These are phyloP conservation scores for Aspergillus biplanus DNA, from an alignment of 495 filamentous ascomycete genomes.

Conservation along the genomic window DNA sequence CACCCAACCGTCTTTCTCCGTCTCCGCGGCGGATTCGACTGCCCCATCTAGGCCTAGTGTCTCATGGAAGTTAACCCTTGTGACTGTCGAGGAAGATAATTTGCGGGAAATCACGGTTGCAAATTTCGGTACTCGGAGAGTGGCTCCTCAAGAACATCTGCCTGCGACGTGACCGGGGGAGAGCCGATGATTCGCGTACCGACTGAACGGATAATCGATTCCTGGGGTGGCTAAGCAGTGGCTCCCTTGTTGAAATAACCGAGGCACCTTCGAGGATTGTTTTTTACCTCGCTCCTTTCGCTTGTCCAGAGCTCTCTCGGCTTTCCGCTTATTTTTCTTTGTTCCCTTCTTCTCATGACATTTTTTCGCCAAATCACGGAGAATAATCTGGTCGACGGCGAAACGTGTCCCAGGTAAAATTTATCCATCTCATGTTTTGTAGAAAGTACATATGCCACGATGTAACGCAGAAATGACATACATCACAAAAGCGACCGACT, in stretches of 20 bases:
- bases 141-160: neutral
- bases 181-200: neutral
- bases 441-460: constrained; percentile 1
- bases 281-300: neutral
- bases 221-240: neutral
- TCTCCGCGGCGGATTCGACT: constrained; percentile 5
- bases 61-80: neutral
- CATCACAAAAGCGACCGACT: neutral
- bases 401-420: neutral
- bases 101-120: constrained; percentile 3
- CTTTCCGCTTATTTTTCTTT: neutral
- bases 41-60: neutral
- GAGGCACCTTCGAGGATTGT: neutral
- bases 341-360: neutral
- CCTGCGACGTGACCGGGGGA: neutral
- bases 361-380: neutral
- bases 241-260: neutral
- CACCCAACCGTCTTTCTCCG: constrained; percentile 14
- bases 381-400: neutral
- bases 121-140: constrained; percentile 5
- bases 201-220: constrained; percentile 1
- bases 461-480: neutral
- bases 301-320: neutral
- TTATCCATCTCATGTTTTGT: neutral
- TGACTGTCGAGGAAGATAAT: neutral